Base-by-base conservation (phyloP, 2,329 filamentous ascomycete species). In the Verticillium zaregamsianum region DNA sequence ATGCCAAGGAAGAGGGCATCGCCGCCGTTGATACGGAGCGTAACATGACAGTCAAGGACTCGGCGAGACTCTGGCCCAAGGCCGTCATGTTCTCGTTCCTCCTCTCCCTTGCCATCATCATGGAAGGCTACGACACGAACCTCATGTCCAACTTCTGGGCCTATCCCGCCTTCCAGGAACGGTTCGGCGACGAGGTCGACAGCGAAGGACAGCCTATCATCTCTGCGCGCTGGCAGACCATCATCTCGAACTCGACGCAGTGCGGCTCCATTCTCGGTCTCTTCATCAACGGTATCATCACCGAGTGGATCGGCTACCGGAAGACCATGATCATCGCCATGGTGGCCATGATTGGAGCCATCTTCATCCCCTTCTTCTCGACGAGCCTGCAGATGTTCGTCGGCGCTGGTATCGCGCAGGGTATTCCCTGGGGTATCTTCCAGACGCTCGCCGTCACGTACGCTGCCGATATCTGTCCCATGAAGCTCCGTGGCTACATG, bases 171-270 rank as follows among this genome's bases (percentile, higher is more conserved):
- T 83, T 79, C 67, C 78, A 76, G 64, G 61, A 72, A 64, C 81
- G 76, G 63, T 85, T 79, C 63, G 82, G 82, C n/a, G 64, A 72
- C 0, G 74, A 71, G 25, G 67, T 71, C 55, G 58, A 61, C 14
- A 64, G 65, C 1, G 71, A 72, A 3, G 74, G 72, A 2, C 76
- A 75, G 28, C 82, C 82, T 61, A 73, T 78, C 37, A 73, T 87
- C 28, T 78, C 80, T 1, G 80, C 83, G 0, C 75, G 79, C 0
- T 88, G 86, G 86, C 84, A 87, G 69, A 80, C 82, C 1, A 84
- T 78, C 0, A 68, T 88, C 3, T 80, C 78, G 8, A 86, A 86
- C 61, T 84, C 80, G 17, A 79, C 81, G 0, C 73, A 79, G 2
- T 79, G 80, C 1, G 84, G 85, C 14, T 79, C 83, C 66, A 83